A percentile compares a stretch with the other conserved stretches of the same genome.
Evolutionary conservation across 2,329 filamentous ascomycete genomes (phyloP).

Genomic region (Arthroderma sp.): DNA sequence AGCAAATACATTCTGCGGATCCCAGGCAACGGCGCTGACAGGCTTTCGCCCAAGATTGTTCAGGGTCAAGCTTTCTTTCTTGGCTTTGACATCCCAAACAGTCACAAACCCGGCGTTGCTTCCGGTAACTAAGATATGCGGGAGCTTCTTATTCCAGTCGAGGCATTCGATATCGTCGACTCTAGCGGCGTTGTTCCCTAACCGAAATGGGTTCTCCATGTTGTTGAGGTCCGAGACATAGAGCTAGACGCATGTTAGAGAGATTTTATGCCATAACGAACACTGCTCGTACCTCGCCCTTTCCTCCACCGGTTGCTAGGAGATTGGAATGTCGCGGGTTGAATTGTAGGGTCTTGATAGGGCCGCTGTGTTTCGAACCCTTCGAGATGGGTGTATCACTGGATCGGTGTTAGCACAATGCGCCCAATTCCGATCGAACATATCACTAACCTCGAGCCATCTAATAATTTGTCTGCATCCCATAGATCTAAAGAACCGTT

Average conservation of each 20-base stretch:
- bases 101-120: constrained; percentile 90
- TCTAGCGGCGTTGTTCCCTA: constrained; percentile 76
- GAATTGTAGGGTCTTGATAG: constrained; percentile 92
- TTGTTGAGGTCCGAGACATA: constrained; percentile 94
- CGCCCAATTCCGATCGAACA: background rate
- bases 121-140: constrained; percentile 90
- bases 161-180: constrained; percentile 92
- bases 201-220: constrained; percentile 69
- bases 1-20: constrained; percentile 61
- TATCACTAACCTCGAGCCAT: constrained; percentile 35
- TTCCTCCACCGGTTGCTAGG: constrained; percentile 80
- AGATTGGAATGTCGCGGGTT: constrained; percentile 86
- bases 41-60: constrained; percentile 82
- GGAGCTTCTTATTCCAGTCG: constrained; percentile 96
- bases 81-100: constrained; percentile 96
- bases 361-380: constrained; percentile 77
- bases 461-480: constrained; percentile 63
- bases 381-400: constrained; percentile 71
- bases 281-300: constrained; percentile 53
- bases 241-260: constrained; percentile 34
- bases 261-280: background rate
- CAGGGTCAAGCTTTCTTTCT: constrained; percentile 89
- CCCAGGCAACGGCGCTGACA: constrained; percentile 93
- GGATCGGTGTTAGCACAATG: constrained; percentile 4
- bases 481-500: constrained; percentile 87